Evolutionary conservation across 208 protist species (phyloP).

Genomic region (Trypanosoma grayi): DNA sequence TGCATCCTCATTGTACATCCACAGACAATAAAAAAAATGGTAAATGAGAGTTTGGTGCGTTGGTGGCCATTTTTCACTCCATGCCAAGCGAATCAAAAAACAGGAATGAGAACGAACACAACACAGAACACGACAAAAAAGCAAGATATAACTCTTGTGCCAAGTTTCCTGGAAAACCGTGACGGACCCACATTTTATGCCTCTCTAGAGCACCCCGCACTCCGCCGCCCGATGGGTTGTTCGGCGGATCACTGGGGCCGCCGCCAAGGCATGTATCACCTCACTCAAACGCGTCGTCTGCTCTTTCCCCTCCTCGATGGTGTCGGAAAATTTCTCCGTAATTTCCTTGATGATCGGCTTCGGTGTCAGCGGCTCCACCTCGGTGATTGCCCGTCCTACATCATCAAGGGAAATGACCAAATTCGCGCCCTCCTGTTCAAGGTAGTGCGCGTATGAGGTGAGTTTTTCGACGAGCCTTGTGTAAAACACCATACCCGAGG

Average conservation of each 20-base stretch:
- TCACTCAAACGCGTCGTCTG: conserved; percentile 50
- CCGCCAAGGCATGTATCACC: conserved; percentile 44
- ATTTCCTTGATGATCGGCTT: conserved; percentile 67
- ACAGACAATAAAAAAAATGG: not conserved
- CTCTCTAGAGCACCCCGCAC: not conserved
- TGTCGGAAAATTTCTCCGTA: conserved; percentile 39
- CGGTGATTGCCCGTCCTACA: conserved; percentile 44
- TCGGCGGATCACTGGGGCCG: conserved; percentile 61
- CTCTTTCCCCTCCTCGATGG: not conserved
- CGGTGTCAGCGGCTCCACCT: conserved; percentile 68
- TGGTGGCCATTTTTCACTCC: not conserved
- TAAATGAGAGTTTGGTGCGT: not conserved
- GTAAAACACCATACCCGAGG: conserved; percentile 52
- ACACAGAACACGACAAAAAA: not conserved
- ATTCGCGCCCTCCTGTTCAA: conserved; percentile 25
- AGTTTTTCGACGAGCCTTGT: conserved; percentile 42
- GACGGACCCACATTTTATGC: not conserved
- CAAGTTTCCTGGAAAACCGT: not conserved
- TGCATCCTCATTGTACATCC: not conserved
- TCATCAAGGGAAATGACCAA: conserved; percentile 43
- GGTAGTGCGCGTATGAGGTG: conserved; percentile 26
- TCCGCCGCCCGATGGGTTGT: conserved; percentile 25
- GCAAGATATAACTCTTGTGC: not conserved
- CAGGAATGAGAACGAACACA: not conserved
- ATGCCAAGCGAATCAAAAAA: not conserved